Conservation (phyloP, 23 red algal species). For the Cyanidiococcus yangmingshanensis region DNA sequence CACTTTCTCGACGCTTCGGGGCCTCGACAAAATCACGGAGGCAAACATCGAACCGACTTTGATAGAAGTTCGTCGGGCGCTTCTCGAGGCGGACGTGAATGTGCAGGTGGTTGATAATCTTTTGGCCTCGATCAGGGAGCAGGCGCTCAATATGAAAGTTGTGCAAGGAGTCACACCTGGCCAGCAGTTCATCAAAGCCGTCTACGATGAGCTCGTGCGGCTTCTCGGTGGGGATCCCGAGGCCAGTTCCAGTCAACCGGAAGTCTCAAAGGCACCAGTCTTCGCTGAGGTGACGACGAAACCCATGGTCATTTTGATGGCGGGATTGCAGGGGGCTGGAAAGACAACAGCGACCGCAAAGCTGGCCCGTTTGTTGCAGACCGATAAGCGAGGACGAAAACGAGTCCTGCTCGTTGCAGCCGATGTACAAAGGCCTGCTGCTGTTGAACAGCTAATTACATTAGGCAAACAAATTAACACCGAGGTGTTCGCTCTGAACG, state of each 20-base stretch:
- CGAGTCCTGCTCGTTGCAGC: conserved; percentile 71
- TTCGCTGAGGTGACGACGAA: not conserved
- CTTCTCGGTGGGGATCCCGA: conserved; percentile 42
- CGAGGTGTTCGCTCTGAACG: conserved; percentile 31
- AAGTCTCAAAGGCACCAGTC: not conserved
- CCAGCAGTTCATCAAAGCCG: conserved; percentile 91
- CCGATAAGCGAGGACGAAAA: conserved; percentile 6
- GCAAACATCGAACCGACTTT: conserved; percentile 62
- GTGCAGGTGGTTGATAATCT: conserved; percentile 78
- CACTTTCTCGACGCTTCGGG: conserved; percentile 44
- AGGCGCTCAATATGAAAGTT: conserved; percentile 54
- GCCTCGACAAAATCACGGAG: conserved; percentile 69
- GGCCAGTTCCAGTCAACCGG: not conserved
- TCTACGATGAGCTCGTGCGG: conserved; percentile 75
- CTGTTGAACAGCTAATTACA: conserved; percentile 83
- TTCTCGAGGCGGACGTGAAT: conserved; percentile 96
- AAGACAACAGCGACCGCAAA: conserved; percentile 95
- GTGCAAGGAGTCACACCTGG: conserved; percentile 60
- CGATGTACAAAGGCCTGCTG: conserved; percentile 90
- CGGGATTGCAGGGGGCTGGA: conserved; percentile 86
- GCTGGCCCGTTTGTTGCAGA: conserved; percentile 57
- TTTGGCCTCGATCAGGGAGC: conserved; percentile 38
- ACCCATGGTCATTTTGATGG: conserved; percentile 72
- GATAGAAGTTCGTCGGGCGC: conserved; percentile 68
- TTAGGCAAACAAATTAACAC: conserved; percentile 43